These are phyloP conservation scores for Fraxinus ornus DNA, from an alignment of 305 asterid genomes.

Conservation along the genomic window DNA sequence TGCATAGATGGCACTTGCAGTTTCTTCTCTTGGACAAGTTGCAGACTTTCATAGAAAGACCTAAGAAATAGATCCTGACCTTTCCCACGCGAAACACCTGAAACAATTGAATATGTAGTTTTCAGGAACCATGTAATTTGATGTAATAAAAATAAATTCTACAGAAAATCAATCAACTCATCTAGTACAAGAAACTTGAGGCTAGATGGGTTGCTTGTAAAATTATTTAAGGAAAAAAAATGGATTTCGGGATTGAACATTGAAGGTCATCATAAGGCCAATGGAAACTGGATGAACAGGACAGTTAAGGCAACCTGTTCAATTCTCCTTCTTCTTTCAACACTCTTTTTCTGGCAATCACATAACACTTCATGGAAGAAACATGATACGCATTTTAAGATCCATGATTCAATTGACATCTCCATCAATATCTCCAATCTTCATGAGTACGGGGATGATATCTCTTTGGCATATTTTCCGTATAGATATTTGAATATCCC, in stretches of 20 bases:
- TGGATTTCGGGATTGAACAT: not conserved
- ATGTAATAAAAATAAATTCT: not conserved
- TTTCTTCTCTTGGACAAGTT: slow-evolving; percentile 58
- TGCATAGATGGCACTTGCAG: slow-evolving; percentile 66
- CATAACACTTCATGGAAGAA: not conserved
- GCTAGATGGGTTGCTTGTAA: not conserved
- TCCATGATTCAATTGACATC: not conserved
- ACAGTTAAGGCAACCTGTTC: not conserved
- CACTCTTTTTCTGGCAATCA: not conserved
- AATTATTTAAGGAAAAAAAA: not conserved
- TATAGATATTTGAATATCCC: not conserved
- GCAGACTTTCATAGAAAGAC: slow-evolving; percentile 73
- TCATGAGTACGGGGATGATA: not conserved
- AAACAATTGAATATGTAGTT: slow-evolving; percentile 22
- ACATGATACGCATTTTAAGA: not conserved
- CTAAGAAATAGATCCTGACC: slow-evolving; percentile 92
- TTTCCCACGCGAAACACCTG: slow-evolving; percentile 96
- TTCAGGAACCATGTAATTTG: slow-evolving; percentile 14
- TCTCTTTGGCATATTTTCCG: not conserved
- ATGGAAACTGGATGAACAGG: not conserved
- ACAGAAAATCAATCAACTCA: not conserved
- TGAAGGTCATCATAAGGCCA: too few species aligned
- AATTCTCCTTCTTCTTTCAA: not conserved
- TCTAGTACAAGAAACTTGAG: not conserved
- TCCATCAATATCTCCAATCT: not conserved